Evolutionary conservation across 768 basidiomycete species (phyloP), one percentile per base, ranked within the genome.

Genomic region (Tricholoma flavovirens): DNA sequence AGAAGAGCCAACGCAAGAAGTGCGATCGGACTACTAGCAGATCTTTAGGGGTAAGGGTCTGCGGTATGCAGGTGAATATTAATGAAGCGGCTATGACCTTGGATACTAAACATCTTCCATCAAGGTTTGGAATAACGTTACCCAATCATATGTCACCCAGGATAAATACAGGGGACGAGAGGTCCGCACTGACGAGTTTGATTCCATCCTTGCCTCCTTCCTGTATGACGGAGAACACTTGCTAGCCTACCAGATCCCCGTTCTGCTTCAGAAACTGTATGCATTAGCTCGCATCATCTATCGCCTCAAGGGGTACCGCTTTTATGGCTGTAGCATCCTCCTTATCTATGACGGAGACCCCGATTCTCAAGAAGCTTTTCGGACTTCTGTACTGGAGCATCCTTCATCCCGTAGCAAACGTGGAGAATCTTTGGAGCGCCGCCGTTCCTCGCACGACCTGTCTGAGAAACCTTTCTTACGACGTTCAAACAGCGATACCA

Each of bases 1-100:
- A 97, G 82, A 94, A 89, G 76, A 98, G 95, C 67, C 97, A 99
- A 75, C 83, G 95, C 54, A 97, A 97, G 74, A 99, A 99, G 73
- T 98, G 97, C 67, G 94, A 97, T 67, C 80, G 88, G 54, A 98
- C 97, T 51, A 98, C 97, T 19, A 98, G 94, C 69, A 78, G 91
- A 61, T 81, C 85, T 12, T 73, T 98, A 45, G 97, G 97, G 3
- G 91, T 96, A 17, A 81, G 97, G 60, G 85, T 98, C 54, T 99
- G 97, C 69, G 97, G 97, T 4, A 98, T 98, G 94, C 97, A 99
- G 86, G 96, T 95, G 64, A 74, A 88, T 71, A 53, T 60, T 57
- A 19, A 48, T 51, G 49, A 21, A 46, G 29, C 33, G 38, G 56
- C 15, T 17, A 17, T 21, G 22, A 40, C 54, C 50, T 12, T 55